phyloP scores from a whole-genome alignment of 148 eudicot species.

The Persicaria tinctoria region DNA sequence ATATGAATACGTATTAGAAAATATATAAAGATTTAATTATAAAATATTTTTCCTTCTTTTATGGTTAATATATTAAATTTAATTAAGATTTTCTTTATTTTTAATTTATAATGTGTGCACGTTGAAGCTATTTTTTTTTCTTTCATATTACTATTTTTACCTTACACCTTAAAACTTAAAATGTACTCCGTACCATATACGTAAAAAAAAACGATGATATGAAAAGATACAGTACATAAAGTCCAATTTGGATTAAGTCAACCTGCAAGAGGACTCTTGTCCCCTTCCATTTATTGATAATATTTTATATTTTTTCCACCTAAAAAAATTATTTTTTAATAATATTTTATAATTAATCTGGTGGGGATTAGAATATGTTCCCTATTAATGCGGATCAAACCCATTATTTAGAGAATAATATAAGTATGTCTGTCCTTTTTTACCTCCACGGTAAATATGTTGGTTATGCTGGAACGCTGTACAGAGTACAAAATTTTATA shows the following conservation, averaged over 20 bases:
- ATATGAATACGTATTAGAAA: too few relatives aligned
- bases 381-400: conserved; percentile 7
- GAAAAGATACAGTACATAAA: not conserved
- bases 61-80: too few relatives aligned
- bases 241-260: conserved; percentile 4
- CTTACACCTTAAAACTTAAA: too few relatives aligned
- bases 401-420: not conserved
- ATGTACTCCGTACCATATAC: too few relatives aligned
- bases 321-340: not conserved
- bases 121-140: not conserved
- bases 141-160: not conserved
- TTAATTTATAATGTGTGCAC: too few relatives aligned
- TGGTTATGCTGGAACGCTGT: too few relatives aligned
- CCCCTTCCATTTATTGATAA: not conserved
- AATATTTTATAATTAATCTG: not conserved
- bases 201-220: not conserved
- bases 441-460: not conserved
- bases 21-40: too few relatives aligned
- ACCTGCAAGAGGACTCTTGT: conserved; percentile 6
- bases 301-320: not conserved
- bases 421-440: conserved; percentile 6
- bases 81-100: too few relatives aligned
- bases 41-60: too few relatives aligned
- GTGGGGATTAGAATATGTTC: not conserved
- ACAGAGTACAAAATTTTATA: too few relatives aligned